These are phyloP conservation scores for Monosporozyma servazzii DNA, from an alignment of 805 yeast species.

Conservation along the genomic window DNA sequence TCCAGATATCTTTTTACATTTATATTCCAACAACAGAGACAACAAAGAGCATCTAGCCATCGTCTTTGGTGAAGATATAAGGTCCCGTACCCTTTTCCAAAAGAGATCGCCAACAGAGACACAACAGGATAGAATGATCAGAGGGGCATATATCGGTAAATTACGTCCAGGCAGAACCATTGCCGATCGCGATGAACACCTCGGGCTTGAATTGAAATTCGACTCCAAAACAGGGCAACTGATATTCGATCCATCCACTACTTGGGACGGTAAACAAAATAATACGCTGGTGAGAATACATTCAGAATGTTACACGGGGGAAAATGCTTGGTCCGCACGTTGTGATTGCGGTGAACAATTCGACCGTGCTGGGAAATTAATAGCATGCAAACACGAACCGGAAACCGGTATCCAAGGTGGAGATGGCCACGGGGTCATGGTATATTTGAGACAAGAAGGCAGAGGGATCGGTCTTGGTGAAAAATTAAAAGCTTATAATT, in stretches of 20 bases:
- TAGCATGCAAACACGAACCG: constrained; percentile 35
- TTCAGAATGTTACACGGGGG: constrained; percentile 97
- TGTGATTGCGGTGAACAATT: constrained; percentile 99
- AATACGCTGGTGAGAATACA: constrained; percentile 76
- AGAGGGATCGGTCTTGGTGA: constrained; percentile 98
- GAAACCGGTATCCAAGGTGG: constrained; percentile 37
- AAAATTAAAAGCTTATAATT: constrained; percentile 88
- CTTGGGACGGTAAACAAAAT: constrained; percentile 24
- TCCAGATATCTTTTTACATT: constrained; percentile 84
- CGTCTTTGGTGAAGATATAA: constrained; percentile 86
- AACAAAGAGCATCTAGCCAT: constrained; percentile 93
- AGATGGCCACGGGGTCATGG: constrained; percentile 86
- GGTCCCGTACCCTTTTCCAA: constrained; percentile 64
- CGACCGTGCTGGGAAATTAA: constrained; percentile 91
- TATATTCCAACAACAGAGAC: constrained; percentile 80
- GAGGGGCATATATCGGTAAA: constrained; percentile 93
- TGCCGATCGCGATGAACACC: constrained; percentile 54
- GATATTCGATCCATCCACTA: constrained; percentile 12
- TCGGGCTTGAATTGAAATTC: constrained; percentile 33
- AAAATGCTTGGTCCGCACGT: constrained; percentile 97
- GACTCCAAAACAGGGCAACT: constrained; percentile 32
- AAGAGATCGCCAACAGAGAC: constrained; percentile 53
- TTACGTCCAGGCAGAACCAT: constrained; percentile 73
- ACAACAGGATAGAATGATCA: constrained; percentile 91
- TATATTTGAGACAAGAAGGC: constrained; percentile 94